phyloP scores from a whole-genome alignment of 2,329 filamentous ascomycete genomes.

The Cryphonectria japonica region DNA sequence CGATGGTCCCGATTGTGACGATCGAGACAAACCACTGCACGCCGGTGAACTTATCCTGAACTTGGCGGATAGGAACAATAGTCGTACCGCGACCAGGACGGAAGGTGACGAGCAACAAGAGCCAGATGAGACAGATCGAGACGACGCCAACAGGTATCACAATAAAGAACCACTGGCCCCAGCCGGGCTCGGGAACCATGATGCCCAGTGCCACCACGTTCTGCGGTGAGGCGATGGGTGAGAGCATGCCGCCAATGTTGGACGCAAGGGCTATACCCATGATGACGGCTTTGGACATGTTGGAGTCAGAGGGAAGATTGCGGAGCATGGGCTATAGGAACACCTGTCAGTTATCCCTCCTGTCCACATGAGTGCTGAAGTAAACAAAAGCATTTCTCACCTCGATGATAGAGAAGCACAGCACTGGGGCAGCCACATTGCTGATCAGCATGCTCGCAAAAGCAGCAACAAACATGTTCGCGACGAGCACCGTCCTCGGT shows the following conservation, averaged over 20 bases:
- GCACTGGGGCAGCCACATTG: slow-evolving; percentile 93
- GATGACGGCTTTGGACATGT: slow-evolving; percentile 94
- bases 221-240: slow-evolving; percentile 94
- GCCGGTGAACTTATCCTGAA: slow-evolving; percentile 85
- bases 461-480: slow-evolving; percentile 97
- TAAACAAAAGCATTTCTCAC: slow-evolving; percentile 47
- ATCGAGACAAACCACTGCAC: slow-evolving; percentile 91
- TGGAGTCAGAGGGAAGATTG: slow-evolving; percentile 85
- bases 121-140: slow-evolving; percentile 86
- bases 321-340: slow-evolving; percentile 78
- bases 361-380: neutral
- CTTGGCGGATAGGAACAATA: slow-evolving; percentile 87
- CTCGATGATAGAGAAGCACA: slow-evolving; percentile 98
- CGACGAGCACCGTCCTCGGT: slow-evolving; percentile 86
- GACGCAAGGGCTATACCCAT: slow-evolving; percentile 93
- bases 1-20: slow-evolving; percentile 83
- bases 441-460: slow-evolving; percentile 99
- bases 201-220: slow-evolving; percentile 96
- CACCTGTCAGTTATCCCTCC: slow-evolving; percentile 14
- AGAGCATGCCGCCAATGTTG: slow-evolving; percentile 95
- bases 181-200: slow-evolving; percentile 89
- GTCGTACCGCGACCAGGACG: slow-evolving; percentile 81
- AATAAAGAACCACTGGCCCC: slow-evolving; percentile 97
- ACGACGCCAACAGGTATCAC: slow-evolving; percentile 90
- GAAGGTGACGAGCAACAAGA: slow-evolving; percentile 83